Percentiles rank a stretch among this genome's conserved stretches.
These are phyloP conservation scores for Yamadazyma kanchanaburiensis DNA, from an alignment of 1,139 yeast species.

Conservation along the genomic window DNA sequence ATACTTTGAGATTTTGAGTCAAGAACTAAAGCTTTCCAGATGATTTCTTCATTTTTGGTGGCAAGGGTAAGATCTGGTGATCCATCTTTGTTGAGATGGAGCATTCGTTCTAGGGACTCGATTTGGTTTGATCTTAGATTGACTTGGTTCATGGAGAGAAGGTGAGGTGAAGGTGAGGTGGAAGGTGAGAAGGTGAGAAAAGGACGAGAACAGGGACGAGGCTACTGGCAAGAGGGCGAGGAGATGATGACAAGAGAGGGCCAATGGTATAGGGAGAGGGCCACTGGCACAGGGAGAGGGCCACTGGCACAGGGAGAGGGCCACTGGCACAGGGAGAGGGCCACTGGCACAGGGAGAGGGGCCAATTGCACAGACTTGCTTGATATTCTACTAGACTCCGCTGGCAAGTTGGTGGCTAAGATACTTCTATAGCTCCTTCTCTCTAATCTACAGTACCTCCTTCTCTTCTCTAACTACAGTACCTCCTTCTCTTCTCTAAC, in stretches of 20 bases:
- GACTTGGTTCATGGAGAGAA: conserved; percentile 1
- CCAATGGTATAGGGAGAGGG: background rate
- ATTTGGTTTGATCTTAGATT: conserved; percentile 2
- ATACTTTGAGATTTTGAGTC: conserved; percentile 81
- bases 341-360: no score
- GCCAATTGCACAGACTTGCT: no score
- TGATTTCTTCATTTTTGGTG: conserved; percentile 55
- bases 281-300: conserved; percentile 1
- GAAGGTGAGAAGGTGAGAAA: background rate
- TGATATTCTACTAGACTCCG: no score
- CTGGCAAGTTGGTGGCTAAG: no score
- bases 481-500: no score
- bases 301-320: background rate
- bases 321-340: background rate
- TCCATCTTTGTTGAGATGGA: conserved; percentile 68
- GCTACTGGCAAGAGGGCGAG: background rate
- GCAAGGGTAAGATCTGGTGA: conserved; percentile 52
- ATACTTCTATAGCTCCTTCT: no score
- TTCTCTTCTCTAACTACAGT: no score
- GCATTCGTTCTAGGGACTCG: conserved; percentile 61
- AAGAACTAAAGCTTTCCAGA: conserved; percentile 91
- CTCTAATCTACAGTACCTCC: no score
- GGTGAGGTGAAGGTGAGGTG: background rate
- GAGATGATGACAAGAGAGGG: background rate
- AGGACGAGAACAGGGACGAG: background rate